Evolutionary conservation across 169 alveolate genomes (phyloP).

Genomic region (Eimeria praecox): DNA sequence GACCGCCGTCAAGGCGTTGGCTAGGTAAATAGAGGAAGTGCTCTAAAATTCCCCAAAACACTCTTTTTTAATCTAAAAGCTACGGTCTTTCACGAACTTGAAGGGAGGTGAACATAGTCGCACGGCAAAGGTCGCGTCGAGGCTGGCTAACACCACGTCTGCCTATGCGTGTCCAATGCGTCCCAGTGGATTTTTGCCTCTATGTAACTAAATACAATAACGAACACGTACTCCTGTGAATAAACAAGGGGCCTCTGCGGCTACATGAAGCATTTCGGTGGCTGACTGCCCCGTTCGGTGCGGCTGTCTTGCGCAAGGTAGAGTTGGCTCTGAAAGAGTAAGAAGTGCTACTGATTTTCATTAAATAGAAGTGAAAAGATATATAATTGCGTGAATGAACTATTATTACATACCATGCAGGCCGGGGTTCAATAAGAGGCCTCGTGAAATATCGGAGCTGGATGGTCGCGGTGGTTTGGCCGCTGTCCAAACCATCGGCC

Average conservation of each 20-base stretch:
- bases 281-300: constrained; percentile 10
- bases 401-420: not conserved
- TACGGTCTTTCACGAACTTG: not conserved
- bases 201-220: not conserved
- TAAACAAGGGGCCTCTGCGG: not conserved
- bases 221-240: not conserved
- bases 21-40: not conserved
- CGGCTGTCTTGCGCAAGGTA: constrained; percentile 20
- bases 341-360: not conserved
- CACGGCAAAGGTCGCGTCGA: not conserved
- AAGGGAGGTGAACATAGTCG: not conserved
- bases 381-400: not conserved
- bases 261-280: not conserved
- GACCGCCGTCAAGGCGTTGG: not conserved
- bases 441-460: constrained; percentile 23
- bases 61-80: not conserved
- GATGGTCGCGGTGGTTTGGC: constrained; percentile 33
- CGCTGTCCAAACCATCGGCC: constrained; percentile 78
- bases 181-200: not conserved
- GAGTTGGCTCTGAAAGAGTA: not conserved
- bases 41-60: not conserved
- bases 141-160: constrained; percentile 11
- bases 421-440: not conserved
- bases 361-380: not conserved
- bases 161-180: not conserved